Evolutionary conservation across 805 yeast species (phyloP).

Genomic region (Ogataea saltuana): DNA sequence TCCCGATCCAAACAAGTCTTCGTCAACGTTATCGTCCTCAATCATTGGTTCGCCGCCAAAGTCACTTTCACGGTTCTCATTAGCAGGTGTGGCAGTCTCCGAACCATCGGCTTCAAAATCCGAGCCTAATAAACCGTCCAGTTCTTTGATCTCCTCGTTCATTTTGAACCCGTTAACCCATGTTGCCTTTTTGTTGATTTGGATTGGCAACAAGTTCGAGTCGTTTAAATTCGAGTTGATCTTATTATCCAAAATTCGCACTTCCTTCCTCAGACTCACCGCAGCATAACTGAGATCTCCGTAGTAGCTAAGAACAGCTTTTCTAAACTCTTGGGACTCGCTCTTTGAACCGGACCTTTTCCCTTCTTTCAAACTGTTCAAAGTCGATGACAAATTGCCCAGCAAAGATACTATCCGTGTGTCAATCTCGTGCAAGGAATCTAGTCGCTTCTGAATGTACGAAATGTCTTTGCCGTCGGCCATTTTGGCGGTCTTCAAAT

Average conservation of each 20-base stretch:
- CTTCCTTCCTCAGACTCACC: conserved; percentile 61
- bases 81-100: too few relatives aligned
- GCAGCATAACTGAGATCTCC: conserved; percentile 58
- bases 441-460: conserved; percentile 52
- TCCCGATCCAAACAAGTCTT: too few relatives aligned
- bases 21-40: too few relatives aligned
- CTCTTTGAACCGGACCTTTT: conserved; percentile 29
- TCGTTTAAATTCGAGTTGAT: conserved; percentile 40
- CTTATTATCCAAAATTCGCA: conserved; percentile 61
- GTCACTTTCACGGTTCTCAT: too few relatives aligned
- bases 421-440: conserved; percentile 54
- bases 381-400: conserved; percentile 48
- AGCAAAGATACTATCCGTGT: conserved; percentile 50
- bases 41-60: too few relatives aligned
- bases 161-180: conserved; percentile 62
- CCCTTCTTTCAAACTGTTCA: conserved; percentile 42
- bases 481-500: neutral
- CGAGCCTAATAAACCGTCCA: conserved; percentile 31
- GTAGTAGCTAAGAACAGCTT: conserved; percentile 50
- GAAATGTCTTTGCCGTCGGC: conserved; percentile 15
- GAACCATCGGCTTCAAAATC: too few relatives aligned
- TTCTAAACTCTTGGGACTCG: conserved; percentile 41
- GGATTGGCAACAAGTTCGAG: conserved; percentile 59
- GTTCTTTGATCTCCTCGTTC: conserved; percentile 42
- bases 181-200: conserved; percentile 69